A percentile compares a stretch with the other conserved stretches of the same genome.
These are phyloP conservation scores for Picochlorum sp. DNA, from an alignment of 139 green algal genomes.

Conservation along the genomic window DNA sequence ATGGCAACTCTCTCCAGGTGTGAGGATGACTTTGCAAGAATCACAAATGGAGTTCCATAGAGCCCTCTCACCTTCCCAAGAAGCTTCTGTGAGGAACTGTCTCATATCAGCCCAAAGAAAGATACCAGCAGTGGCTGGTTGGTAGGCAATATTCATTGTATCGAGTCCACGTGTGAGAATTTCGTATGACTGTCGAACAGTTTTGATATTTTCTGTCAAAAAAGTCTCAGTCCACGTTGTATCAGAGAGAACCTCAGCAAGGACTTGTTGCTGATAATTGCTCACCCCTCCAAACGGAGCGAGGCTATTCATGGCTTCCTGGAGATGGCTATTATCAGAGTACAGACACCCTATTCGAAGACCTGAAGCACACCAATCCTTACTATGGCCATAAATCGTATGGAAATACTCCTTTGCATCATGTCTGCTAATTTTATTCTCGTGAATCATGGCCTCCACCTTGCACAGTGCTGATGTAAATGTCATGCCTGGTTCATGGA, in stretches of 20 bases:
- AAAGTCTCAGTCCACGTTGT: constrained; percentile 38
- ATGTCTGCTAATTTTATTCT: constrained; percentile 9
- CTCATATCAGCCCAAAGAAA: constrained; percentile 70
- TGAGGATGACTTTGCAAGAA: constrained; percentile 24
- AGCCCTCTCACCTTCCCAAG: constrained; percentile 50
- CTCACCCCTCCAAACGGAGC: constrained; percentile 43
- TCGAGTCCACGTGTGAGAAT: constrained; percentile 32
- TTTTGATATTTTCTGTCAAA: constrained; percentile 37
- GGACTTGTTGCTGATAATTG: constrained; percentile 24
- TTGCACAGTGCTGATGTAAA: constrained; percentile 35
- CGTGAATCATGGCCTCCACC: constrained; percentile 19
- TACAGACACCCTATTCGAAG: constrained; percentile 60
- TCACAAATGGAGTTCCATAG: constrained; percentile 49
- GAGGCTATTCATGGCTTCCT: constrained; percentile 38
- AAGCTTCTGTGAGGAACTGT: constrained; percentile 20
- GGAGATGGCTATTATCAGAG: constrained; percentile 39
- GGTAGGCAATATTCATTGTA: constrained; percentile 44
- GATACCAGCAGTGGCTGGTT: constrained; percentile 42
- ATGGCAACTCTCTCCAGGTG: constrained; percentile 46
- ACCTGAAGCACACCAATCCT: constrained; percentile 53
- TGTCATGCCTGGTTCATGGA: constrained; percentile 37
- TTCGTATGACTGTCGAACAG: constrained; percentile 38
- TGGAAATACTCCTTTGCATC: constrained; percentile 28
- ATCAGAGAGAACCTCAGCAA: constrained; percentile 44
- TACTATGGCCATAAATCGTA: constrained; percentile 48